Base-by-base conservation (phyloP, 176 grass and related monocot genomes). In the Poa annua region DNA sequence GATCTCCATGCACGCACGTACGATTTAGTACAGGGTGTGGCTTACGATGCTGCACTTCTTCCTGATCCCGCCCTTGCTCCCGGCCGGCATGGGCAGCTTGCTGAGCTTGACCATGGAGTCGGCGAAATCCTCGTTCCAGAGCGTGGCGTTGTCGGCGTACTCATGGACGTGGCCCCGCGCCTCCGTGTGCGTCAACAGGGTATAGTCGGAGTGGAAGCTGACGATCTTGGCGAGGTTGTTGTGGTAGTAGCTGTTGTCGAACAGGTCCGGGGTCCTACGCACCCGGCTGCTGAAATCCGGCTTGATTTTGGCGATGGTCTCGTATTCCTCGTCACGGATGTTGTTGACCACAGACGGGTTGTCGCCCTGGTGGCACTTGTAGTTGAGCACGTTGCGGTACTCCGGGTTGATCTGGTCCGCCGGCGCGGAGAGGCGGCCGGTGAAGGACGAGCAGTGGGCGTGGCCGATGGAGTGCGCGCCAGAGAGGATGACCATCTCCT, bases 391-490 rank as follows among this genome's bases (percentile, higher is more conserved):
- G 33, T 33, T 20, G 4, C 71, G 83, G 88, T 85, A 89, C 0
- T 64, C 53, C 17, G 78, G 83, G 14, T 1, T 63, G 54, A 89
- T 89, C 83, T 89, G 78, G 38, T 8, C 12, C 0, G 48, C 15
- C 15, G 48, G 83, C 53, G 80, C 83, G 63, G 74, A 65, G 32
- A 97, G 90, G 75, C 91, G 85, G 49, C 83, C 86, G 0, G 11
- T 42, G 80, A 93, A 80, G 77, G 85, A 87, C 0, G 85, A 84
- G 79, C 94, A 97, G 71, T 93, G 94, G 49, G 68, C 83, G 13
- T 62, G 44, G 76, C 91, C 91, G 60, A 97, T 88, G 72, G 87
- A 85, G 86, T 97, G 94, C n/a, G 94, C 94, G 8, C 89, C 91
- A 26, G 88, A 74, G 49, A 96, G 54, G 75, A 91, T 87, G 68